Evolutionary conservation across 2,329 filamentous ascomycete genomes (phyloP), one percentile per base, ranked within the genome.

Genomic region (Ciborinia camelliae): DNA sequence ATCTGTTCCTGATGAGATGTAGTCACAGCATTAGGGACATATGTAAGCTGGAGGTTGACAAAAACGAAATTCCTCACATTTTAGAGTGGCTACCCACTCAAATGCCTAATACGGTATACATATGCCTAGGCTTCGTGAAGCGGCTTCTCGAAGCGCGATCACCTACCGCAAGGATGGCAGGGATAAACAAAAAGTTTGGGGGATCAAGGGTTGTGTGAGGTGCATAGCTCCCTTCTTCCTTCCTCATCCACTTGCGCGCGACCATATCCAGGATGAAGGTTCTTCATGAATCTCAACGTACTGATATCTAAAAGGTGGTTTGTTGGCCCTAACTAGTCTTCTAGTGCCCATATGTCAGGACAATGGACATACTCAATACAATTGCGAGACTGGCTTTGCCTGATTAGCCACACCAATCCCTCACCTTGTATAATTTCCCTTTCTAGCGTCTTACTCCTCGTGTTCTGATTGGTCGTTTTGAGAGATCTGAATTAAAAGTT

Each of bases 381-480:
- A 47, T 47, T 59, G 41, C 55, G 41, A 59, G 41, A 59, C 55
- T 35, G 41, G 10, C 39, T 55, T 47, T 47, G 43, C 23, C 43
- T 47, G 43, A 47, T 47, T 50, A 53, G 47, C 37, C 45, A 57
- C 28, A 59, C 30, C n/a, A 47, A 59, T 55, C 15, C 26, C 53
- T 41, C 18, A 30, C 39, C 48, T 48, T 32, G 58, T 59, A 51
- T 41, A 32, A 58, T 59, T 50, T 51, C 51, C 35, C 23, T 32
- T 28, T 43, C 18, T 51, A n/a, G 53, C 20, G 35, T 41, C 23
- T n/a, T 58, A 14, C n/a, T 59, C 23, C 28, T 20, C 30, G 35
- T 7, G 43, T 51, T 43, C 50, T 65, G 28, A 62, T 68, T 68
- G 48, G 60, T 57, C 30, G 48, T 48, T 30, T 68, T 59, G 67